Percentiles rank a stretch among this genome's conserved stretches.
Conservation (phyloP, 257 asterid genomes). For the Solanum stenotomum region DNA sequence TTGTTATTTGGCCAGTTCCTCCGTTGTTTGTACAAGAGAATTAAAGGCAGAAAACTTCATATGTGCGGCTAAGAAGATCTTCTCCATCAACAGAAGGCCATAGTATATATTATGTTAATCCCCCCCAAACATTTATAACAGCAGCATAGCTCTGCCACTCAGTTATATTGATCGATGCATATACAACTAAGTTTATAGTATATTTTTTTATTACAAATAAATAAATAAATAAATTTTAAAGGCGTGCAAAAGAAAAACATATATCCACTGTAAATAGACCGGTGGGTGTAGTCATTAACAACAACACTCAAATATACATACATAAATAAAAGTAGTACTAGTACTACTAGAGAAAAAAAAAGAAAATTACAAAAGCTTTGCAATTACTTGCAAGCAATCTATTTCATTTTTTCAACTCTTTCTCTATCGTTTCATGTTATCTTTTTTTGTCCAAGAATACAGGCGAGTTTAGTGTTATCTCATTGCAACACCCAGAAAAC, state of each 20-base stretch:
- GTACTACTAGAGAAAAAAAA: not conserved
- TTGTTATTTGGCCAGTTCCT: not conserved
- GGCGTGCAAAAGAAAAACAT: not conserved
- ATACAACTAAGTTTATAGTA: not conserved
- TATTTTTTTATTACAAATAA: too few species aligned
- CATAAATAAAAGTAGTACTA: not conserved
- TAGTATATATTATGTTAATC: not conserved
- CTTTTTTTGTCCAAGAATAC: not conserved
- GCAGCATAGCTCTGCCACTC: not conserved
- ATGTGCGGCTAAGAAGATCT: not conserved
- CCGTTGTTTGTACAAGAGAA: not conserved
- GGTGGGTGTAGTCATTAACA: not conserved
- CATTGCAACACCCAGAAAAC: not conserved
- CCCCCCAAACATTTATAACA: not conserved
- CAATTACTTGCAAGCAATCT: constrained; percentile 11
- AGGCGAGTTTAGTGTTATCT: constrained; percentile 7
- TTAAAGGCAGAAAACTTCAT: not conserved
- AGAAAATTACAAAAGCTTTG: not conserved
- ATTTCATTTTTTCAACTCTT: not conserved
- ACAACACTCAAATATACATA: not conserved
- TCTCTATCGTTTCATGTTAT: not conserved
- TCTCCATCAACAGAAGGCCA: not conserved
- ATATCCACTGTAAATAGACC: not conserved
- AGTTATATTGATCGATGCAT: not conserved
- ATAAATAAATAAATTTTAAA: not conserved